Base-by-base conservation (phyloP, 306 rosid genomes). In the Canavalia ensiformis region DNA sequence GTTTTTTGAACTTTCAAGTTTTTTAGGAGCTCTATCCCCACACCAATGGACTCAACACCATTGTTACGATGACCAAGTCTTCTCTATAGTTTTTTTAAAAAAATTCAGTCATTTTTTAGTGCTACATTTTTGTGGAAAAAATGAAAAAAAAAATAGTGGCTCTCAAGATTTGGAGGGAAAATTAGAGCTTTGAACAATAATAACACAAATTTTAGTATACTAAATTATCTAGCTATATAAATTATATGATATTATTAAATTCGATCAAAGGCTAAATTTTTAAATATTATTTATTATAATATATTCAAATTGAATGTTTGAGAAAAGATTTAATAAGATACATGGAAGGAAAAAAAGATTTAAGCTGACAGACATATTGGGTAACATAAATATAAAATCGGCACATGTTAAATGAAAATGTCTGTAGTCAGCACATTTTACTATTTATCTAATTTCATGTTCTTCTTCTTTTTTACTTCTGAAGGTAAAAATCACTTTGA, bases 31-130 rank as follows among this genome's bases (percentile, higher is more conserved):
- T 8, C 9, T 9, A 0, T 45, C 45, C 45, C 68, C 45, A 35
- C 68, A 62, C 1, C 10, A 46, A 28, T 44, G 37, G 9, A 68
- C 73, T 44, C 37, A 51, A 68, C 2, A 18, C 4, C 51, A 68
- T 68, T 68, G 10, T 44, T 28, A 44, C 55, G 18, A 74, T 2
- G 67, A 69, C 74, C 74, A 39, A 56, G 78, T 74, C 54, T 5
- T 37, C 5, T 39, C 7, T 41, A 18, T 52, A 18, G 25, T 18
- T 18, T 18, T 18, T 18, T 18, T 18, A 18, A 18, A 18, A 18
- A 18, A 18, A 18, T 18, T 18, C 25, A 18, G 25, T 18, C 25
- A 18, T 18, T 18, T 18, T 18, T 18, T 18, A 18, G 25, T 31
- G 34, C 1, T 34, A 33, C 42, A 28, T 0, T 62, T 31, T 60